Conservation (phyloP, 108 stramenopile species). For the Nannochloropsis granulata region DNA sequence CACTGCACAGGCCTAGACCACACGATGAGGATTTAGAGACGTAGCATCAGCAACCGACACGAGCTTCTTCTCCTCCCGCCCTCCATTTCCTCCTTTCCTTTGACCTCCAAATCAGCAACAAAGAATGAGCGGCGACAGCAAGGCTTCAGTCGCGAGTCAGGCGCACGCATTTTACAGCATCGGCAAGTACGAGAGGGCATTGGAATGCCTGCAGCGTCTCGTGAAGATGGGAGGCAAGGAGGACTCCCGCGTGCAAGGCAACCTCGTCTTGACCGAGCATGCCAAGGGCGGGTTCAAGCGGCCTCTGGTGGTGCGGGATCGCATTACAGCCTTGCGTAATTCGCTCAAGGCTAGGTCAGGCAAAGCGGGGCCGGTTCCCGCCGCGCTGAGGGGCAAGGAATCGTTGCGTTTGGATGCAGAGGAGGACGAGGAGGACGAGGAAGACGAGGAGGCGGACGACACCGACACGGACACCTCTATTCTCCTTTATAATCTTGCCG, state of each 20-base stretch:
- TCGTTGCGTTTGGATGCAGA: neutral
- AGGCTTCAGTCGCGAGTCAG: neutral
- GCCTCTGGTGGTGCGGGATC: neutral
- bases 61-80: too few relatives aligned
- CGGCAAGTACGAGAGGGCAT: slow-evolving; percentile 19
- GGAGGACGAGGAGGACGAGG: neutral
- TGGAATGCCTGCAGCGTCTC: slow-evolving; percentile 7
- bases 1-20: too few relatives aligned
- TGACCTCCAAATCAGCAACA: too few relatives aligned
- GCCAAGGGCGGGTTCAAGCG: slow-evolving; percentile 12
- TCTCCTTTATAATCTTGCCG: slow-evolving; percentile 29
- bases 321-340: neutral
- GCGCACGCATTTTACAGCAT: slow-evolving; percentile 7
- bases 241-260: neutral
- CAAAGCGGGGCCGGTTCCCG: neutral
- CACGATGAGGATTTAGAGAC: too few relatives aligned
- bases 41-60: too few relatives aligned
- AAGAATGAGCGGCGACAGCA: neutral
- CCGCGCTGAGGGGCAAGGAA: neutral
- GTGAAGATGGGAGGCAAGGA: neutral
- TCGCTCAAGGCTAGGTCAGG: neutral
- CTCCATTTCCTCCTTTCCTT: too few relatives aligned
- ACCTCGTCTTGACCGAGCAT: slow-evolving; percentile 17
- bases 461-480: slow-evolving; percentile 23
- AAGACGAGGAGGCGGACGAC: slow-evolving; percentile 1